phyloP scores from a whole-genome alignment of 2,329 filamentous ascomycete species.

The Cladosporium sp. region DNA sequence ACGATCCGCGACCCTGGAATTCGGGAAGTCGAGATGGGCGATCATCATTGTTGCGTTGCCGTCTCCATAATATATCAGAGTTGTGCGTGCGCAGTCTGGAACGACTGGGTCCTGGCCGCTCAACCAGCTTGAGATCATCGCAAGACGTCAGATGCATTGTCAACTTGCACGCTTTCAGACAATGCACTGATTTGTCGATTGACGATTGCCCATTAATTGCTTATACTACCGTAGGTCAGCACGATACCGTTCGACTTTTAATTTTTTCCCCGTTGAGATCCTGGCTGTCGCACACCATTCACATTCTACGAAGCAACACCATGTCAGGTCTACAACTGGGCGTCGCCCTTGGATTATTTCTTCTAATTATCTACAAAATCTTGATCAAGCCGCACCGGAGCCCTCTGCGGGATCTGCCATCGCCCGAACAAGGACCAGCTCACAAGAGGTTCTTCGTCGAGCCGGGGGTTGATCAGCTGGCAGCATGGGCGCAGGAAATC shows the following conservation, averaged over 20 bases:
- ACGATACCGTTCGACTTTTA: too few relatives aligned
- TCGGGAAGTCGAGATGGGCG: background rate
- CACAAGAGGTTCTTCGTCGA: background rate
- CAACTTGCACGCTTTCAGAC: background rate
- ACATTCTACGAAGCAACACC: background rate
- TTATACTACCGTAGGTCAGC: too few relatives aligned
- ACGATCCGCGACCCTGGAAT: background rate
- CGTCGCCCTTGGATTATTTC: background rate
- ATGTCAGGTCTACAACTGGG: background rate
- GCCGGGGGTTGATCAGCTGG: background rate
- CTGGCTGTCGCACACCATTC: background rate
- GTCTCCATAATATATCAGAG: background rate
- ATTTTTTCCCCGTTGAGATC: too few relatives aligned
- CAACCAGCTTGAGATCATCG: background rate
- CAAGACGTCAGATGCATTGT: background rate
- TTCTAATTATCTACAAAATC: background rate
- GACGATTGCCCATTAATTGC: too few relatives aligned
- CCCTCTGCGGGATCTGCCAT: background rate
- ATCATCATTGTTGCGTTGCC: background rate
- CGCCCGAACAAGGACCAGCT: conserved; percentile 1
- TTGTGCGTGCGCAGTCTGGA: too few relatives aligned
- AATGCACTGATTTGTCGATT: background rate
- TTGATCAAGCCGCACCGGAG: conserved; percentile 1
- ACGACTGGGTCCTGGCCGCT: background rate
- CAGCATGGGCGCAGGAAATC: background rate